Evolutionary conservation across 345 rosid species (phyloP).

Genomic region (Aethionema arabicum): DNA sequence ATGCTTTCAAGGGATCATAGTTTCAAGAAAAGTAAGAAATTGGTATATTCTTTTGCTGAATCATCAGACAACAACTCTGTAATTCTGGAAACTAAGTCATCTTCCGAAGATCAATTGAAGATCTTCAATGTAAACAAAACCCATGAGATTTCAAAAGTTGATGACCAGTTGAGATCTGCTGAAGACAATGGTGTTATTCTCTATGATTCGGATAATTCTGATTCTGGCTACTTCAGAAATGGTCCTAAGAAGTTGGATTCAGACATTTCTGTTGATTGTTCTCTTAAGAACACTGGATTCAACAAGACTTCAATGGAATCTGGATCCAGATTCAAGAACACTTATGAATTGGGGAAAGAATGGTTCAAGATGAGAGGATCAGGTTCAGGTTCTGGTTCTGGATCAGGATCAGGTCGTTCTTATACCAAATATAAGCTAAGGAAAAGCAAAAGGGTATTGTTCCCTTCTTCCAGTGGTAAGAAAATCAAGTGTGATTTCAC

Average conservation of each 20-base stretch:
- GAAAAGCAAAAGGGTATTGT: constrained; percentile 42
- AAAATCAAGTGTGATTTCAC: constrained; percentile 41
- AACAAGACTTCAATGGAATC: constrained; percentile 35
- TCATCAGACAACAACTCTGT: constrained; percentile 72
- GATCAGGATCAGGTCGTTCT: constrained; percentile 41
- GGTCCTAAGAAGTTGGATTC: constrained; percentile 65
- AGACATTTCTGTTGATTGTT: constrained; percentile 50
- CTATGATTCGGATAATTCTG: constrained; percentile 54
- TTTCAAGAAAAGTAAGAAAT: constrained; percentile 45
- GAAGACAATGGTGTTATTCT: constrained; percentile 31
- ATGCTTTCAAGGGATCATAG: constrained; percentile 77
- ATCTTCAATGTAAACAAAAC: constrained; percentile 38
- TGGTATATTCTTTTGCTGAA: constrained; percentile 50
- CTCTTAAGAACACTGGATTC: constrained; percentile 1
- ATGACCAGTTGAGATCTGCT: constrained; percentile 35
- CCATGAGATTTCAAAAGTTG: constrained; percentile 34
- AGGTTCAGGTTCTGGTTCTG: constrained; percentile 4
- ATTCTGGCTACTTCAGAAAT: constrained; percentile 66
- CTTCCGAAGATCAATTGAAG: constrained; percentile 49
- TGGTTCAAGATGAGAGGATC: constrained; percentile 18
- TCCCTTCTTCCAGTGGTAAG: constrained; percentile 38
- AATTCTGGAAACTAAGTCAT: constrained; percentile 63
- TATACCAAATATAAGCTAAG: constrained; percentile 45
- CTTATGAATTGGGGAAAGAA: constrained; percentile 29
- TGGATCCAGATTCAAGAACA: constrained; percentile 29